Percentiles rank a stretch among this genome's conserved stretches.
phyloP scores from a whole-genome alignment of 1,284 basidiomycete species.

The Ustilago bromivora region DNA sequence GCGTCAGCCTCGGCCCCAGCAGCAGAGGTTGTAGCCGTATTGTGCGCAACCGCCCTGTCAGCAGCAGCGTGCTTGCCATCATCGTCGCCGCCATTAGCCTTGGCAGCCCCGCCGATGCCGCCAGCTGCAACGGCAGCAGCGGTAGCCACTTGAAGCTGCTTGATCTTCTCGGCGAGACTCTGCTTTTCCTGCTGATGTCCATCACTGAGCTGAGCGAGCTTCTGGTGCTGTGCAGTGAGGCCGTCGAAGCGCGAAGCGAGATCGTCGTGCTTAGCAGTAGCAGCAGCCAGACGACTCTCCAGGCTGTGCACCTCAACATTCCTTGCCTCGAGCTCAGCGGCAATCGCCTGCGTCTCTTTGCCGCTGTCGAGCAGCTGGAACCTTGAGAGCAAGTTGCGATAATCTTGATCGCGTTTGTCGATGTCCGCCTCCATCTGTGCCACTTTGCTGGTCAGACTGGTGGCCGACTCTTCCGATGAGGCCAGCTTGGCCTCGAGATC shows the following conservation, averaged over 20 bases:
- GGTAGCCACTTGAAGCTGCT: constrained; percentile 40
- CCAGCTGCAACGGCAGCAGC: constrained; percentile 28
- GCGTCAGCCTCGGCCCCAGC: constrained; percentile 83
- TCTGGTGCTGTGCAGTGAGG: constrained; percentile 31
- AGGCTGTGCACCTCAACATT: constrained; percentile 81
- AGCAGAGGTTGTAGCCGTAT: background rate
- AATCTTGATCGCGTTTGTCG: constrained; percentile 78
- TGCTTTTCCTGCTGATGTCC: constrained; percentile 43
- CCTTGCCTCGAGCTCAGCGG: constrained; percentile 81
- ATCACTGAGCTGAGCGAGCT: constrained; percentile 17
- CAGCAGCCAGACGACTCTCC: constrained; percentile 73
- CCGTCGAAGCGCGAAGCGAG: constrained; percentile 30
- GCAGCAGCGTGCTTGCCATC: background rate
- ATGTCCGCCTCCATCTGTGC: constrained; percentile 83
- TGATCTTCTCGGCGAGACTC: constrained; percentile 33
- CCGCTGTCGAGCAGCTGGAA: constrained; percentile 77
- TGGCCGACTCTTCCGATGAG: constrained; percentile 81
- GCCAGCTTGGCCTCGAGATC: constrained; percentile 86
- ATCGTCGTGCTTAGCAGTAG: constrained; percentile 30
- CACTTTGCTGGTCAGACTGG: constrained; percentile 78
- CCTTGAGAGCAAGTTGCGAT: constrained; percentile 78
- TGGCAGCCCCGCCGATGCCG: constrained; percentile 18
- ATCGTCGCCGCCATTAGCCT: constrained; percentile 2
- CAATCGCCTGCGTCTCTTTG: constrained; percentile 63
- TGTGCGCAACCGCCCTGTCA: background rate